Conservation (phyloP, 768 basidiomycete genomes). For the Hygrophoropsis aurantiaca region DNA sequence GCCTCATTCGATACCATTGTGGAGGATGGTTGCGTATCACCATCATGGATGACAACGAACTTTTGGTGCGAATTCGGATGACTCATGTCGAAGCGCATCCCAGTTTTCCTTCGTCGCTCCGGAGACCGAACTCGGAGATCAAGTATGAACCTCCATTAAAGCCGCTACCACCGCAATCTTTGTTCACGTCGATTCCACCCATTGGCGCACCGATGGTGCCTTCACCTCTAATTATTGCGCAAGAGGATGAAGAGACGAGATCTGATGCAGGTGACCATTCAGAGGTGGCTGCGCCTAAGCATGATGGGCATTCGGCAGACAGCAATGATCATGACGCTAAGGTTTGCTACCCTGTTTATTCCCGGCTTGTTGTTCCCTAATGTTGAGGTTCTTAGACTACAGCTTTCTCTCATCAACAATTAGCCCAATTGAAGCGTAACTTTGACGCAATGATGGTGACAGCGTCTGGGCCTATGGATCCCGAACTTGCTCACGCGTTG, state of each 20-base stretch:
- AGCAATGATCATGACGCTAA: neutral
- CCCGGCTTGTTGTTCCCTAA: no score
- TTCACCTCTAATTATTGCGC: slow-evolving; percentile 7
- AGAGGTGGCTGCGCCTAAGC: no score
- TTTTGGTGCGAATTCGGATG: slow-evolving; percentile 34
- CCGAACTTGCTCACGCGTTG: slow-evolving; percentile 29
- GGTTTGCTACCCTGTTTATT: neutral
- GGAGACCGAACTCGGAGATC: slow-evolving; percentile 32
- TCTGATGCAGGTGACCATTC: no score
- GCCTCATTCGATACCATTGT: slow-evolving; percentile 33
- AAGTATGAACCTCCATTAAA: slow-evolving; percentile 29
- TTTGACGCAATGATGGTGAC: slow-evolving; percentile 31
- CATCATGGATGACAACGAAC: slow-evolving; percentile 36
- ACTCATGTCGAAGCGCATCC: slow-evolving; percentile 34
- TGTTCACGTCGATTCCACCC: slow-evolving; percentile 22
- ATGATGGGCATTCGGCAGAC: neutral
- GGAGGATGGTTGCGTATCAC: slow-evolving; percentile 35
- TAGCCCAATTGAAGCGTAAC: slow-evolving; percentile 27
- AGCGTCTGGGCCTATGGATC: slow-evolving; percentile 28
- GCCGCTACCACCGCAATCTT: slow-evolving; percentile 18
- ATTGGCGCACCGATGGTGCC: slow-evolving; percentile 11
- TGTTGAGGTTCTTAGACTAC: no score
- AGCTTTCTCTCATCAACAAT: slow-evolving; percentile 31
- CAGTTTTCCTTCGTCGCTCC: slow-evolving; percentile 31
- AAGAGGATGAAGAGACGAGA: neutral